Conservation (phyloP, 2,329 filamentous ascomycete genomes). For the Raffaelea arxii region DNA sequence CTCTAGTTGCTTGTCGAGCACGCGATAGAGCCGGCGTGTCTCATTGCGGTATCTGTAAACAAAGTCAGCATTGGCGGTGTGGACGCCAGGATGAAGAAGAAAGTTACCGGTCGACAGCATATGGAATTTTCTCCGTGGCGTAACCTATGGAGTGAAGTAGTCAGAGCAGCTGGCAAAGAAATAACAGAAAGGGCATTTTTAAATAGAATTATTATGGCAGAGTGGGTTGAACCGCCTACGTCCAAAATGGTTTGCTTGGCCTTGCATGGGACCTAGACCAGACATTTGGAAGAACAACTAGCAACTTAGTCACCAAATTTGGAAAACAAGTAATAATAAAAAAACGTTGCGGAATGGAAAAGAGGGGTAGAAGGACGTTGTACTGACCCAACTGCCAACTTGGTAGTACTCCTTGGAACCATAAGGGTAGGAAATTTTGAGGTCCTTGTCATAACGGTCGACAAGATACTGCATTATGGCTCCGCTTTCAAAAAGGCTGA, state of each 20-base stretch:
- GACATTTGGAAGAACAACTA: constrained; percentile 66
- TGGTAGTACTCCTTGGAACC: constrained; percentile 70
- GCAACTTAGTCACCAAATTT: no score
- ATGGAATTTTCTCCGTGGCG: constrained; percentile 71
- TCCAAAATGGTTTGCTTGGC: constrained; percentile 73
- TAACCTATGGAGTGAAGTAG: constrained; percentile 43
- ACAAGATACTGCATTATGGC: constrained; percentile 78
- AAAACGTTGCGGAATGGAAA: neutral
- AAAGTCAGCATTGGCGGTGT: neutral
- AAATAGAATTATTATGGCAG: neutral
- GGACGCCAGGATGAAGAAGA: neutral
- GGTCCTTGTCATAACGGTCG: constrained; percentile 68
- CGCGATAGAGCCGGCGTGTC: constrained; percentile 69
- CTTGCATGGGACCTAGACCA: constrained; percentile 75
- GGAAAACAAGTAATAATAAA: neutral
- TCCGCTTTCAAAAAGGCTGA: constrained; percentile 74
- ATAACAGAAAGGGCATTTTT: no score
- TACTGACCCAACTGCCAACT: constrained; percentile 64
- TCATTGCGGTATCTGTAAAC: constrained; percentile 62
- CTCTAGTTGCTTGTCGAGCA: constrained; percentile 62
- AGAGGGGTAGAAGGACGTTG: constrained; percentile 13
- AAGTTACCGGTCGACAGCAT: constrained; percentile 58
- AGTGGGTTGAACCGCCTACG: constrained; percentile 29
- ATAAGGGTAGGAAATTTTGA: constrained; percentile 72
- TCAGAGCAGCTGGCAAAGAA: no score